These are phyloP conservation scores for Hypoxylon sp. DNA, from an alignment of 2,329 filamentous ascomycete species.

Conservation along the genomic window DNA sequence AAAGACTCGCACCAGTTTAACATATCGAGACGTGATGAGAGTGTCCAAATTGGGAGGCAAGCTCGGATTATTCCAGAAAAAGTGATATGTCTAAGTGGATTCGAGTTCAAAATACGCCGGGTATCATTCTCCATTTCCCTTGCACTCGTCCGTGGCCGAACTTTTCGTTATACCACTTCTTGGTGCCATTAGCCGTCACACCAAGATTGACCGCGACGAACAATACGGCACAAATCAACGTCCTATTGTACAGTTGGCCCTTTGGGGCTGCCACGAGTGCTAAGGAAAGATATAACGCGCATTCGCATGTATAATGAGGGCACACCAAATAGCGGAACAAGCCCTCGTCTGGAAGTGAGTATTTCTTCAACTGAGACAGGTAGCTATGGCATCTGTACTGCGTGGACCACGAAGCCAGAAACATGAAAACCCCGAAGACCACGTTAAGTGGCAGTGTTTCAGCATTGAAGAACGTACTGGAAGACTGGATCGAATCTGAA, in stretches of 20 bases:
- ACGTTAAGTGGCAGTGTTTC: slow-evolving; percentile 63
- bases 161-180: slow-evolving; percentile 81
- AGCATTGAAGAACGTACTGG: slow-evolving; percentile 42
- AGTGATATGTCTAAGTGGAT: slow-evolving; percentile 49
- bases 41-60: slow-evolving; percentile 81
- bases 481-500: slow-evolving; percentile 55
- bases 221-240: slow-evolving; percentile 76
- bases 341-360: slow-evolving; percentile 82
- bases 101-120: slow-evolving; percentile 70
- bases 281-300: slow-evolving; percentile 84
- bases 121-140: slow-evolving; percentile 82
- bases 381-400: slow-evolving; percentile 83
- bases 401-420: slow-evolving; percentile 77
- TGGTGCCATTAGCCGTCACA: slow-evolving; percentile 83
- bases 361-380: slow-evolving; percentile 81
- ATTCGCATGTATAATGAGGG: slow-evolving; percentile 94
- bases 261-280: slow-evolving; percentile 80
- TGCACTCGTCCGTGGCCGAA: slow-evolving; percentile 78
- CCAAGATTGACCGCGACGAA: slow-evolving; percentile 87
- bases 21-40: slow-evolving; percentile 88
- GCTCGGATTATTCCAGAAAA: slow-evolving; percentile 67
- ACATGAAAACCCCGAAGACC: slow-evolving; percentile 71
- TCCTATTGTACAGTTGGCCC: slow-evolving; percentile 77
- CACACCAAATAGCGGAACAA: slow-evolving; percentile 82
- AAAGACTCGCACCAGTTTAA: slow-evolving; percentile 78